phyloP scores from a whole-genome alignment of 1,284 basidiomycete genomes.

The Taiwanofungus camphoratus region DNA sequence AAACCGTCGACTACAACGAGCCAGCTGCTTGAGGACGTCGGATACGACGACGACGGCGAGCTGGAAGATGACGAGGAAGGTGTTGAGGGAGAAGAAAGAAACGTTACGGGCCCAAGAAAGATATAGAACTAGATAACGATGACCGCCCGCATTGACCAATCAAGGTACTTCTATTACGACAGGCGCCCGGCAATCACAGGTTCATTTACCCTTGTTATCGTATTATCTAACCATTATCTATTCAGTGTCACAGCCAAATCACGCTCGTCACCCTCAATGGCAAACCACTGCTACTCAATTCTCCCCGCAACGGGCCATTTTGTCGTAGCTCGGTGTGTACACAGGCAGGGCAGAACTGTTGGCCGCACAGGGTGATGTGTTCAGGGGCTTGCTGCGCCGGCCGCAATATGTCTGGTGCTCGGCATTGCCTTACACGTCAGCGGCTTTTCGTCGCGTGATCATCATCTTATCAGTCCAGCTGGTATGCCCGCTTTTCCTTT shows the following conservation, averaged over 20 bases:
- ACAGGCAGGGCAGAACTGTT: too few relatives aligned
- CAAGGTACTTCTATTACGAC: conserved; percentile 2
- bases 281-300: not conserved
- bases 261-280: not conserved
- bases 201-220: not conserved
- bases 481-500: not conserved
- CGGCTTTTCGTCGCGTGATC: not conserved
- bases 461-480: not conserved
- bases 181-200: not conserved
- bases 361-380: too few relatives aligned
- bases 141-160: conserved; percentile 12
- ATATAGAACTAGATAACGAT: conserved; percentile 11
- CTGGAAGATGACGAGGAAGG: conserved; percentile 3
- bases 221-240: not conserved
- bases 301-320: not conserved
- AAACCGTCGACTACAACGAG: not conserved
- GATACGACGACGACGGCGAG: conserved; percentile 5
- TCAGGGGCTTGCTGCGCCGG: not conserved
- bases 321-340: not conserved
- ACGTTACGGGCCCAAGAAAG: conserved; percentile 1
- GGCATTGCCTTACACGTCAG: not conserved
- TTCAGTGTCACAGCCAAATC: not conserved
- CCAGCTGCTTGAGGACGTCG: conserved; percentile 5
- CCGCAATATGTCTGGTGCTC: not conserved
- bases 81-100: conserved; percentile 8